Evolutionary conservation across 2,329 filamentous ascomycete genomes (phyloP), one percentile per base, ranked within the genome.

Genomic region (Ceratocystis harringtonii): DNA sequence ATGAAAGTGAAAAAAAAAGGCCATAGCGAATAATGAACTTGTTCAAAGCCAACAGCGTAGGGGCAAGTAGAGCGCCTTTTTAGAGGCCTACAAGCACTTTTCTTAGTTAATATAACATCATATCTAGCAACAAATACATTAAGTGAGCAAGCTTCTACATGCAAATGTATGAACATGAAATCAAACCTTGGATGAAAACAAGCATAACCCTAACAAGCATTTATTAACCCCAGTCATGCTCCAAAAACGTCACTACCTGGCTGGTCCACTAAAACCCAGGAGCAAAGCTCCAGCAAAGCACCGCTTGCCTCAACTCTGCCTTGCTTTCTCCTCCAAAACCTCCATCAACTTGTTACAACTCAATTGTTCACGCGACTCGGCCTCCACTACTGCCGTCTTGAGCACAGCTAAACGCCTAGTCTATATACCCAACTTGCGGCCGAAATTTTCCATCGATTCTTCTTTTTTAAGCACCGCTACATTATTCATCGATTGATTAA

Each of bases 261-360:
- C 50, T 25, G n/a, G 6, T 52, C 55, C 30, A 30, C 55, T 32
- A 30, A 58, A 58, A 36, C 25, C 55, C 32, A 58, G 55, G 55
- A 58, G 55, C 55, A 58, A 32, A 58, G 55, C 55, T 58, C 55
- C 55, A 58, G 55, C 55, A 15, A 15, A 19, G 55, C 55, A 58
- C 55, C 15, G 25, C 55, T 28, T 58, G 25, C 15, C 10, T 32
- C 8, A 25, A 10, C 22, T 52, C 55, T 58, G 25, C 15, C 32
- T 32, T 36, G 48, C 22, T 15, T 52, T 52, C 22, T 52, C 19
- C 17, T 36, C 55, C 55, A 58, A 36, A 17, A 28, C 15, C 55
- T 58, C 32, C 5, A 58, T 58, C 28, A 36, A 58, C 48, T n/a
- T 32, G 55, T 58, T 30, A 58, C 15, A 58, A 30, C 15, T n/a